Percentiles rank a stretch among this genome's conserved stretches.
Conservation (phyloP, 2,329 filamentous ascomycete species). For the Apiospora marii region DNA sequence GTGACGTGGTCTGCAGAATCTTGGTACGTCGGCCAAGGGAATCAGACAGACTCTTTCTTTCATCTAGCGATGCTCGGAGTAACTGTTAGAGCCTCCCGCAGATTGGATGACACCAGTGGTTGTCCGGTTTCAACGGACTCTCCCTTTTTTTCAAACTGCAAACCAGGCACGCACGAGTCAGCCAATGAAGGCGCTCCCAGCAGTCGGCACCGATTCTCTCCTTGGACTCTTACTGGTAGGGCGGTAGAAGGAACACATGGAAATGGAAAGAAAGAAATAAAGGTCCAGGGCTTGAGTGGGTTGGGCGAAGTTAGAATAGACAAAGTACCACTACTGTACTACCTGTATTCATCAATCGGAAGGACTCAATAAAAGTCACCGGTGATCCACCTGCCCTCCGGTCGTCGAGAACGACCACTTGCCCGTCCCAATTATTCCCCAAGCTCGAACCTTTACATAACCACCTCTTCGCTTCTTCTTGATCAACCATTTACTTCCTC, state of each 20-base stretch:
- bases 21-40: neutral
- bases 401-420: neutral
- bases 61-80: slow-evolving; percentile 3
- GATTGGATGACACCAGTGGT: slow-evolving; percentile 10
- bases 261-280: neutral
- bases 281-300: neutral
- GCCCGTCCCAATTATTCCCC: slow-evolving; percentile 5
- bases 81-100: neutral
- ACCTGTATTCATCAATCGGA: neutral
- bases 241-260: neutral
- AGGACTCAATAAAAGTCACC: neutral
- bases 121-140: slow-evolving; percentile 4
- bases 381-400: neutral
- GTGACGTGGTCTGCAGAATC: neutral
- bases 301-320: slow-evolving; percentile 12
- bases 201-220: slow-evolving; percentile 14
- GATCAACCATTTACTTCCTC: neutral
- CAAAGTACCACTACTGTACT: neutral
- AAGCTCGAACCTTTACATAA: neutral
- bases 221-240: neutral
- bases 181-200: slow-evolving; percentile 15
- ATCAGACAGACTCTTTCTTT: neutral
- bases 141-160: neutral
- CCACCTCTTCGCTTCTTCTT: neutral
- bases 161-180: slow-evolving; percentile 18